A percentile compares a stretch with the other conserved stretches of the same genome.
Conservation (phyloP, 164 flowering plant species). For the Chimonanthus praecox region DNA sequence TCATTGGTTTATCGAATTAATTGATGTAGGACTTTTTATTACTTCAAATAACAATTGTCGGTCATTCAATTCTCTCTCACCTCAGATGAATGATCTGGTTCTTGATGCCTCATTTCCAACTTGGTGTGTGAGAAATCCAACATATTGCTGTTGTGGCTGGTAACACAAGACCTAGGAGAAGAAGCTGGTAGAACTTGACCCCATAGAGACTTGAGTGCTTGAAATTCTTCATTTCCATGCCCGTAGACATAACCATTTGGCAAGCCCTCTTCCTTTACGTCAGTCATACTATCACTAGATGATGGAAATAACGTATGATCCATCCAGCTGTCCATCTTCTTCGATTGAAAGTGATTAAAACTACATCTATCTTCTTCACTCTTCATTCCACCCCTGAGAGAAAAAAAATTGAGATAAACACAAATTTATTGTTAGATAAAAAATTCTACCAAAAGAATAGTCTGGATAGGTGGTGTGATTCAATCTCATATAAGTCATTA, state of each 20-base stretch:
- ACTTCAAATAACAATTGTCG: not conserved
- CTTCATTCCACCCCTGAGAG: constrained; percentile 52
- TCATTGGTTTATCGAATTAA: no score
- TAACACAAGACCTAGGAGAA: constrained; percentile 61
- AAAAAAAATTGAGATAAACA: not conserved
- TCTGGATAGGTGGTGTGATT: no score
- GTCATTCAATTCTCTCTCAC: constrained; percentile 18
- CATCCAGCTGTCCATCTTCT: constrained; percentile 59
- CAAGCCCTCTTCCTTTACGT: constrained; percentile 55
- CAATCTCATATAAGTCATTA: not conserved
- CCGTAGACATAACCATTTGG: constrained; percentile 26
- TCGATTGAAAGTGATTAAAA: constrained; percentile 30
- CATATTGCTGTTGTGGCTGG: constrained; percentile 51
- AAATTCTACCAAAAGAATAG: no score
- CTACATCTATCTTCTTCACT: constrained; percentile 43
- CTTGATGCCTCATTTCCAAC: constrained; percentile 29
- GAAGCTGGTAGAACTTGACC: constrained; percentile 39
- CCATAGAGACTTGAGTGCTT: constrained; percentile 34
- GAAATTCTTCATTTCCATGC: constrained; percentile 38
- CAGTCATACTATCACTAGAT: constrained; percentile 21
- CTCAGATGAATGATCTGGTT: constrained; percentile 61
- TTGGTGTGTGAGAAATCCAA: constrained; percentile 56
- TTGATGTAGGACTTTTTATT: not conserved
- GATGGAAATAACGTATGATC: constrained; percentile 40
- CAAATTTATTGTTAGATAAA: not conserved